Percentiles rank a stretch among this genome's conserved stretches.
phyloP scores from a whole-genome alignment of 805 yeast genomes.

The Kurtzmaniella cleridarum region DNA sequence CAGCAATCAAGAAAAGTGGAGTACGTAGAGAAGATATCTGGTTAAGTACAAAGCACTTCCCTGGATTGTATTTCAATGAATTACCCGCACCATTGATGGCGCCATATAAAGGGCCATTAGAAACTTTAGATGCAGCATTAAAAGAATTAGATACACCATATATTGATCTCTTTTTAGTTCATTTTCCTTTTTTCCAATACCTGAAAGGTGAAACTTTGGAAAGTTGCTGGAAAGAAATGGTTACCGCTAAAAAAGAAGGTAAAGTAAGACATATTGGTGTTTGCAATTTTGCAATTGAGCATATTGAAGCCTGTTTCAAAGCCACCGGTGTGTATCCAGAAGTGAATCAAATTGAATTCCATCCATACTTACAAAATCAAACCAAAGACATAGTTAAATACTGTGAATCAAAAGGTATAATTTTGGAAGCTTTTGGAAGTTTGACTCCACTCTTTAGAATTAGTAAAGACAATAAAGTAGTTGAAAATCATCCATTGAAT shows the following conservation, averaged over 20 bases:
- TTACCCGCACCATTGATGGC: slow-evolving; percentile 13
- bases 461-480: slow-evolving; percentile 35
- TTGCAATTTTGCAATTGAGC: slow-evolving; percentile 54
- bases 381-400: slow-evolving; percentile 54
- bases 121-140: slow-evolving; percentile 40
- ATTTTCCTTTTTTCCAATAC: slow-evolving; percentile 50
- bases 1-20: slow-evolving; percentile 40
- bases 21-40: slow-evolving; percentile 41
- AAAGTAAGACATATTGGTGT: slow-evolving; percentile 65
- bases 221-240: slow-evolving; percentile 57
- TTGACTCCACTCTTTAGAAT: slow-evolving; percentile 57
- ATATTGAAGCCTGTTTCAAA: slow-evolving; percentile 37
- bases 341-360: slow-evolving; percentile 69
- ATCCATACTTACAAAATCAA: slow-evolving; percentile 64
- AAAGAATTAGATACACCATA: slow-evolving; percentile 45
- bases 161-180: slow-evolving; percentile 58
- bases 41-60: slow-evolving; percentile 55
- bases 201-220: slow-evolving; percentile 44
- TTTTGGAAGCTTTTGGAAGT: slow-evolving; percentile 67
- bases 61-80: too few species aligned
- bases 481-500: slow-evolving; percentile 19
- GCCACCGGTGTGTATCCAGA: slow-evolving; percentile 42
- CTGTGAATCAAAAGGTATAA: slow-evolving; percentile 44
- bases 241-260: slow-evolving; percentile 51
- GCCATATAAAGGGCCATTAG: slow-evolving; percentile 38